Evolutionary conservation across 2,329 filamentous ascomycete species (phyloP).

Genomic region (Botrytis tulipae): DNA sequence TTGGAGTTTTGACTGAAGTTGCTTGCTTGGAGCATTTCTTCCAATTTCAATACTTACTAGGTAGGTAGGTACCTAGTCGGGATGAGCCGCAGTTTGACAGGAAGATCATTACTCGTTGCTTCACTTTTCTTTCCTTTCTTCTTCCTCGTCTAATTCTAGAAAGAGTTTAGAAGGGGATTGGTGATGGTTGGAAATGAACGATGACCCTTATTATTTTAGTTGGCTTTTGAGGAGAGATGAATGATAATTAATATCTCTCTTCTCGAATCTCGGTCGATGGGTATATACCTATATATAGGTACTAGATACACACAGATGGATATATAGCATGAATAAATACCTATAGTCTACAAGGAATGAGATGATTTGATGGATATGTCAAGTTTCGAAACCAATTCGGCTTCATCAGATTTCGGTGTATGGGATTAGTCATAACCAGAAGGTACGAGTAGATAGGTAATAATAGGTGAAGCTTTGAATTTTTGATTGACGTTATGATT

Average conservation of each 20-base stretch:
- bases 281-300: neutral
- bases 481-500: neutral
- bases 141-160: neutral
- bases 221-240: neutral
- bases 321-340: neutral
- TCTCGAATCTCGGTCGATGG: neutral
- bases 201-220: neutral
- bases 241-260: neutral
- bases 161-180: neutral
- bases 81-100: constrained; percentile 20
- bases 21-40: neutral
- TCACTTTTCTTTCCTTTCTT: constrained; percentile 25
- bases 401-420: neutral
- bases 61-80: constrained; percentile 23
- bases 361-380: neutral
- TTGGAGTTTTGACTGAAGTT: neutral
- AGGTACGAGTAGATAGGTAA: no score
- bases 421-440: neutral
- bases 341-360: neutral
- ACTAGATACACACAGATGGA: neutral
- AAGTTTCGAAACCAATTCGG: neutral
- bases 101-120: constrained; percentile 32
- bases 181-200: neutral
- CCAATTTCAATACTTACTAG: neutral
- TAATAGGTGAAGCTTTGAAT: neutral